Percentiles rank a stretch among this genome's conserved stretches.
Evolutionary conservation across 2,329 filamentous ascomycete species (phyloP).

Genomic region (Tolypocladium album): DNA sequence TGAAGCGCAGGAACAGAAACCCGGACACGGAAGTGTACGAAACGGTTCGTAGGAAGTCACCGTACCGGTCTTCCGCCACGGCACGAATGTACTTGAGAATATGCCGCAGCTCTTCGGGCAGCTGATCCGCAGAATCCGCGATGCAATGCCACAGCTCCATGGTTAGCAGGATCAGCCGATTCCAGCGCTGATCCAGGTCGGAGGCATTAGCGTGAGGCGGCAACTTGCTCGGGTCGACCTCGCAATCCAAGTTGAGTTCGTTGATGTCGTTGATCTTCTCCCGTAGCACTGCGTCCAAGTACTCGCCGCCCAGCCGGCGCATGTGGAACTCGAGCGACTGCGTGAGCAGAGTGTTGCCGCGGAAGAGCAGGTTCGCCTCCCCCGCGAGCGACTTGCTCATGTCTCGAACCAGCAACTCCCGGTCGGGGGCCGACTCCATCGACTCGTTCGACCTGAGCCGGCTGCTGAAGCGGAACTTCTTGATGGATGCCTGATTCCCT

Average conservation of each 20-base stretch:
- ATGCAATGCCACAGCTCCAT: constrained; percentile 82
- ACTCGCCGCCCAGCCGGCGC: constrained; percentile 87
- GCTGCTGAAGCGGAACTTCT: constrained; percentile 61
- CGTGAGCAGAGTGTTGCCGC: constrained; percentile 87
- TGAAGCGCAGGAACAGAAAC: constrained; percentile 88
- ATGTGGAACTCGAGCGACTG: constrained; percentile 93
- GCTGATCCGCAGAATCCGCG: constrained; percentile 57
- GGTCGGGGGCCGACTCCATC: constrained; percentile 48
- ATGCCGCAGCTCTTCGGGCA: constrained; percentile 71
- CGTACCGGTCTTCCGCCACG: constrained; percentile 89
- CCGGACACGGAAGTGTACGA: constrained; percentile 91
- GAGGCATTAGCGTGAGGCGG: constrained; percentile 33
- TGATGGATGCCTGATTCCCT: constrained; percentile 67
- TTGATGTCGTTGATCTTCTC: constrained; percentile 85
- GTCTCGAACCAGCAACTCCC: constrained; percentile 63
- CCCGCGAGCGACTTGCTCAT: constrained; percentile 69
- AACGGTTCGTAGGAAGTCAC: constrained; percentile 81
- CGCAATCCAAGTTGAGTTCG: constrained; percentile 80
- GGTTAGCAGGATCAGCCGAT: constrained; percentile 62
- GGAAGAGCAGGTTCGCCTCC: constrained; percentile 89
- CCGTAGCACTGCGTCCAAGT: constrained; percentile 76
- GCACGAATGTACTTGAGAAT: constrained; percentile 87
- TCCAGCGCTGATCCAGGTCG: constrained; percentile 78
- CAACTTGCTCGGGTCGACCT: constrained; percentile 84
- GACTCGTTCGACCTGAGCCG: constrained; percentile 64